Base-by-base conservation (phyloP, 2,329 filamentous ascomycete genomes). In the Xylaria polymorpha region DNA sequence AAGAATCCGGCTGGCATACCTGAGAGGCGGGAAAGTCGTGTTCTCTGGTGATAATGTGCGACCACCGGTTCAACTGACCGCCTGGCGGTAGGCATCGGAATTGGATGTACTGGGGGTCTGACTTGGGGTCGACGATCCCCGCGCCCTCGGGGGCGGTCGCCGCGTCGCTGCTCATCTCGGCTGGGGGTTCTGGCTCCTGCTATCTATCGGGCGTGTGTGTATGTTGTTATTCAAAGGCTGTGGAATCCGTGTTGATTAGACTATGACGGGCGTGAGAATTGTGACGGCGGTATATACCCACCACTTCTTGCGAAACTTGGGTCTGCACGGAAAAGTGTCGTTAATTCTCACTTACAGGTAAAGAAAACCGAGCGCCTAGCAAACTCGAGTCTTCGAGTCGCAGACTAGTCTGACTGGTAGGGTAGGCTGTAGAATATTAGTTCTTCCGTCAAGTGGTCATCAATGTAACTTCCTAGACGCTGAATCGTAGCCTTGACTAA, bases 1-100 rank as follows among this genome's bases (percentile, higher is more conserved):
- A 12, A 15, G 25, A 51, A 39, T 39, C 46, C 5, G 5, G 46
- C 10, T 43, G 5, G 35, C 80, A 67, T 80, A 93, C 93, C 87
- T 97, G 93, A 56, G 95, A 94, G 35, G 93, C 95, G 0, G 95
- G 94, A 76, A 93, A 97, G 80, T 97, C 94, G 90, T 97, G 93
- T 65, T 87, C 92, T 66, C 88, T 89, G 12, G 95, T 98, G 69
- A 98, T 83, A 53, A 88, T 90, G 20, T 93, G 89, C 4, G 94
- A 97, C 87, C 93, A 97, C 69, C 92, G 90, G 82, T 98, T 98
- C 72, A 98, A 83, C 22, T 83, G 76, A 1, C 84, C 86, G 15
- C 85, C 85, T 0, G 86, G 80, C 1, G 86, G 85, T 7, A 88
- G 80, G 62, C 79, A 80, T 51, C 83, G 80, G 78, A 87, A 88